Evolutionary conservation across 2,329 filamentous ascomycete species (phyloP), one percentile per base, ranked within the genome.

Genomic region (Microsporum ferrugineum): DNA sequence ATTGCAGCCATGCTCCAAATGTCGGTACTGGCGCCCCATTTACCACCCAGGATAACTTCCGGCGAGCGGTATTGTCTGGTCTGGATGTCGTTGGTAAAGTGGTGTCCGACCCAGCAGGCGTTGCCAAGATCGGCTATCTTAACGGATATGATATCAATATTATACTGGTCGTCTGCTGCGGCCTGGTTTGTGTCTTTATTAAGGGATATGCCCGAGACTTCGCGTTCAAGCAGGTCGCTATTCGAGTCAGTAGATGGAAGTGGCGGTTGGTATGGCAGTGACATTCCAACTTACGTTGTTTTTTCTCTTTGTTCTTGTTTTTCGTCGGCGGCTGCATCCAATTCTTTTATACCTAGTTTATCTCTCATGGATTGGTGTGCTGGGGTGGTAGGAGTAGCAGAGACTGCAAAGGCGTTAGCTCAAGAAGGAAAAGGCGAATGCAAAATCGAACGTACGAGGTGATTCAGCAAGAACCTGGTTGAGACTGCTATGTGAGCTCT

Each of bases 1-100:
- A 99, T 99, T 67, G 89, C 89, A 62, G 94, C 91, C 94, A 99
- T 99, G 76, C 92, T 97, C 94, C 94, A 99, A 5, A 97, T 89
- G 75, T 99, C 94, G 1, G 94, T 97, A 72, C 92, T 97, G n/a
- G 94, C 94, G 67, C 94, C 94, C 94, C 94, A 99, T 79, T 97
- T 97, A 2, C 91, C 85, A 43, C 94, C 94, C 23, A 99, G 79
- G 63, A 99, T 97, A 61, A 99, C 94, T 76, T 99, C 94, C 1
- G 94, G 94, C 1, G 94, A 97, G 61, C 94, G 83, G 75, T 99
- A 99, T 76, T 99, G 94, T 70, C 94, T 83, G 6, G 94, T 99
- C 74, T 99, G 94, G 69, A 99, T 99, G 73, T 99, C 94, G 72
- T 99, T 96, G 71, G 94, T 99, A 76, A 99, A 99, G 76, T 99